Base-by-base conservation (phyloP, 1,139 yeast genomes). In the Dujonia santamariae region DNA sequence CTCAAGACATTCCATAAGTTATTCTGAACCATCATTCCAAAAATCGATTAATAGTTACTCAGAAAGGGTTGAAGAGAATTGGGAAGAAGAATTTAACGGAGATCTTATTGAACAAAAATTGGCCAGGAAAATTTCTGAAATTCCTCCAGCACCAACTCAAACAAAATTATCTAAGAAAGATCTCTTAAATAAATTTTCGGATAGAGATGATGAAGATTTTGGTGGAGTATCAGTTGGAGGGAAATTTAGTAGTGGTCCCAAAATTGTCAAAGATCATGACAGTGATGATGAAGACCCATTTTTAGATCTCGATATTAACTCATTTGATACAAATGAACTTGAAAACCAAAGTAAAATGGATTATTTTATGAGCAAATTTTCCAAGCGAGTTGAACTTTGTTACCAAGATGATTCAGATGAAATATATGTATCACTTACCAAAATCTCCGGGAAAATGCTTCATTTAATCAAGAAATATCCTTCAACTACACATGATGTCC, bases 311-410 rank as follows among this genome's bases (percentile, higher is more conserved):
- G 73, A 67, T 22, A 49, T 67, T 25, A 71, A 67, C 19, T 56
- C 57, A 34, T 66, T 66, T 39, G 72, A 67, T 42, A 66, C 72
- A 5, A 62, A 63, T 38, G 75, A 69, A 34, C 48, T 67, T 17
- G 73, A 67, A 41, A 56, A 67, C 23, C 72, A 66, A 41, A 54
- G 57, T 30, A 67, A 68, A 42, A 67, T 67, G 68, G 74, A 65
- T 31, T 59, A 56, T 34, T 50, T 69, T 21, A 55, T 67, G 8
- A 37, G 57, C 4, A 67, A 64, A 37, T 56, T 69, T 30, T 47
- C 63, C 2, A 47, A 50, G 22, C 50, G 68, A 31, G 63, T 66
- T 13, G 68, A 62, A 27, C 40, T 48, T 17, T 52, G 59, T 28
- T 18, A 21, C 26, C 40, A 44, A 20, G 67, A 63, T 4, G 52